Base-by-base conservation (phyloP, 1,284 basidiomycete species). In the Mycena citricolor region DNA sequence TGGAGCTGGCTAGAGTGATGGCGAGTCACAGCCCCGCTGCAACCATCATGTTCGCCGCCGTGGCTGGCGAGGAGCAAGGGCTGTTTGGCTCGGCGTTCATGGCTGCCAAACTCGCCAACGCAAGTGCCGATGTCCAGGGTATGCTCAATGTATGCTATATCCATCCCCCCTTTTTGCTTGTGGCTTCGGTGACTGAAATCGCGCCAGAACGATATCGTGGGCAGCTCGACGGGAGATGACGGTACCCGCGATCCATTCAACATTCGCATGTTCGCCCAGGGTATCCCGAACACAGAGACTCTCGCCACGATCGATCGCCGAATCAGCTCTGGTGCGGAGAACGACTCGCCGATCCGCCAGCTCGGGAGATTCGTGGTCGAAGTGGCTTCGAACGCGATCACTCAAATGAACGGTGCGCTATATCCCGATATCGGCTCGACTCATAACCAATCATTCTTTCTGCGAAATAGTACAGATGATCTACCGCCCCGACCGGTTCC, bases 31-130 rank as follows among this genome's bases (percentile, higher is more conserved):
- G 63, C 13, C 66, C 74, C 2, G 61, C 62, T 4, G 73, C 76
- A 13, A 78, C 75, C 2, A 73, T 77, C 47, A 69, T 78, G 54
- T 73, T 77, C 30, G 69, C 64, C 1, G 72, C 69, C 4, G 73
- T 77, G 5, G 71, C 74, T 2, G 74, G 74, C 14, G 75, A 78
- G 55, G 75, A 77, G 52, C 76, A 79, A 51, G 74, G 72, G 4
- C 57, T 77, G 6, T 71, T 63, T 46, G 76, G 75, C 0, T 67
- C 75, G 3, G 60, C 63, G 19, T 71, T 71, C 57, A 65, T 77
- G 58, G 76, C 76, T 4, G 60, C 66, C 39, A 58, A 62, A 21
- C 58, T 77, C 37, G 64, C 63, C 22, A 63, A 62, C 8, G 63
- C 66, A 4, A 67, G 72, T 3, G 64, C 65, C 11, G 71, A 78